Conservation (phyloP, 2,329 filamentous ascomycete genomes). For the Xylaria multiplex region DNA sequence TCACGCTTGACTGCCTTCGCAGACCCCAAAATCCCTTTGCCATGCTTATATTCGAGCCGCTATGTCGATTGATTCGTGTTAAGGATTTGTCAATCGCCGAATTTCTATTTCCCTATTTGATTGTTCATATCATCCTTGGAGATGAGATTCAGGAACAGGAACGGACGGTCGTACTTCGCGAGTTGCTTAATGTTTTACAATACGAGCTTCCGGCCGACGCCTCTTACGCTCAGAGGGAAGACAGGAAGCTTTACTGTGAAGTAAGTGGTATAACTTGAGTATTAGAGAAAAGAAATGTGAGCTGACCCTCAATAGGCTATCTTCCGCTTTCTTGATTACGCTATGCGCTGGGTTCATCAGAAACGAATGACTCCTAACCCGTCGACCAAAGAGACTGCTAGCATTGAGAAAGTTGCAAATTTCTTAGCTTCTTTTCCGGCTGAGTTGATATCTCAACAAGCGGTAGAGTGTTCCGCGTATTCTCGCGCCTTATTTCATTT, state of each 20-base stretch:
- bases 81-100: slow-evolving; percentile 87
- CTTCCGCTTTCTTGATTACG: slow-evolving; percentile 90
- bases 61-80: slow-evolving; percentile 83
- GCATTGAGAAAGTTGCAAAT: slow-evolving; percentile 60
- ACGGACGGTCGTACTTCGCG: slow-evolving; percentile 72
- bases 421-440: slow-evolving; percentile 73
- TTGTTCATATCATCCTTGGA: slow-evolving; percentile 83
- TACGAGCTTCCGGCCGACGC: slow-evolving; percentile 63
- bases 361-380: slow-evolving; percentile 62
- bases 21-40: slow-evolving; percentile 80
- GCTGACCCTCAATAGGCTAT: slow-evolving; percentile 70
- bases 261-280: slow-evolving; percentile 57
- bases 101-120: slow-evolving; percentile 88
- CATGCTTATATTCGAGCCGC: slow-evolving; percentile 79
- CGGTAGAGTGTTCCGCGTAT: slow-evolving; percentile 94
- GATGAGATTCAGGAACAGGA: slow-evolving; percentile 69
- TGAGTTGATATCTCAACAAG: slow-evolving; percentile 79
- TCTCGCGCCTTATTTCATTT: slow-evolving; percentile 92
- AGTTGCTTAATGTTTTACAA: slow-evolving; percentile 79
- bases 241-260: slow-evolving; percentile 87
- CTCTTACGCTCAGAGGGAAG: slow-evolving; percentile 72
- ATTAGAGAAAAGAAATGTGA: background rate
- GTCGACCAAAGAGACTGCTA: slow-evolving; percentile 58
- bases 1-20: slow-evolving; percentile 84
- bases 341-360: slow-evolving; percentile 87